A percentile compares a stretch with the other conserved stretches of the same genome.
These are phyloP conservation scores for Rhodotorula sp. DNA, from an alignment of 1,284 basidiomycete species.

Conservation along the genomic window DNA sequence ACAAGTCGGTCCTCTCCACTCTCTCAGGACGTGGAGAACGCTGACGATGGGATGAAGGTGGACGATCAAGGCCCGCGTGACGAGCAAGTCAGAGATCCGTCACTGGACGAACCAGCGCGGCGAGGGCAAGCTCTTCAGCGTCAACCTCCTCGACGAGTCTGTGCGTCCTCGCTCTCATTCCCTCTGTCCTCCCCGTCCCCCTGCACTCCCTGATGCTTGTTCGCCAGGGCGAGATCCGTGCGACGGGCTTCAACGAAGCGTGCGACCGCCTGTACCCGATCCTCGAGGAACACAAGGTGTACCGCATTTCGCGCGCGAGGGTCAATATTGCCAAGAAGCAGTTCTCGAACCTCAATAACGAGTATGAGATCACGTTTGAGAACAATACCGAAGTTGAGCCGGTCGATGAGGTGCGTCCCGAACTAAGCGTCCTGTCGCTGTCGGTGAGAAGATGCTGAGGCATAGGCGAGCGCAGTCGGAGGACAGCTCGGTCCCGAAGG, in stretches of 20 bases:
- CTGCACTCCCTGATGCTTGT: no score
- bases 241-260: conserved; percentile 84
- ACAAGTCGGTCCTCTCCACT: conserved; percentile 59
- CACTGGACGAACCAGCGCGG: conserved; percentile 87
- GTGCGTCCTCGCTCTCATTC: conserved; percentile 46
- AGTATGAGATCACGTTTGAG: conserved; percentile 92
- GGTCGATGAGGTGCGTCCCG: conserved; percentile 48
- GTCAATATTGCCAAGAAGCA: conserved; percentile 97
- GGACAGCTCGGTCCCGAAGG: conserved; percentile 66
- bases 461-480: conserved; percentile 52
- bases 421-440: no score
- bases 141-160: conserved; percentile 91
- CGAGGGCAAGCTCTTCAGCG: conserved; percentile 92
- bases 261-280: conserved; percentile 81
- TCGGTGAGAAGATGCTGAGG: neutral
- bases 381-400: conserved; percentile 72
- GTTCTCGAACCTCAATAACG: conserved; percentile 85
- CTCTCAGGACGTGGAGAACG: neutral
- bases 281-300: conserved; percentile 89
- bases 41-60: conserved; percentile 55
- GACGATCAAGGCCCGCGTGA: conserved; percentile 96
- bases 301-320: conserved; percentile 83
- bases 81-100: conserved; percentile 83
- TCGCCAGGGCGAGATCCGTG: conserved; percentile 75
- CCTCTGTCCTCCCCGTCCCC: neutral